Evolutionary conservation across 352 stramenopile species (phyloP), one percentile per base, ranked within the genome.

Genomic region (Globisporangium nagaii): DNA sequence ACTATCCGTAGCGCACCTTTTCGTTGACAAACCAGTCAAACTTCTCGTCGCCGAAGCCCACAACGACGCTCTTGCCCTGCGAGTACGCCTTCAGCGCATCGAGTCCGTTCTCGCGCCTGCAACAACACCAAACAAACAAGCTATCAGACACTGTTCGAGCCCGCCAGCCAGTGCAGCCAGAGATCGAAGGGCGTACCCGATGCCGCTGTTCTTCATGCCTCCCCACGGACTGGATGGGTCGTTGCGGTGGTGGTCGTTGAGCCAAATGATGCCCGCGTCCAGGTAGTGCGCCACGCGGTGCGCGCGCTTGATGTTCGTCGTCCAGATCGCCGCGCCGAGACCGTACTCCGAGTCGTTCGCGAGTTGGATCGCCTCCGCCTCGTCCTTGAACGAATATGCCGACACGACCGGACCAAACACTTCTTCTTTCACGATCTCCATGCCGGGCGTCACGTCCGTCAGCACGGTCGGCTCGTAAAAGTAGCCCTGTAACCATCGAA

Each of bases 381-480:
- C 79, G 28, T 73, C 60, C 52, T 68, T 73, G 56, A 82, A 82
- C 10, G 64, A 62, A 39, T 73, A 79, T 4, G 51, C 64, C 22
- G 46, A 53, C 12, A 94, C 74, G n/a, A 97, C 79, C 19, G 86
- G 85, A 1, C 89, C 87, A 54, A 97, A 97, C 6, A 97, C 77
- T 65, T 97, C 88, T 63, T 96, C 67, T 59, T 79, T 68, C 1
- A 84, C 84, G 49, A 96, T 94, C 43, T 78, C 87, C 74, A 88
- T 89, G 53, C 73, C 67, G 31, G 63, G 54, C 11, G 60, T 71
- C 41, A 85, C 66, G 52, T 87, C 65, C 20, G 68, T 89, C 22
- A 99, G 66, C 47, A 99, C 79, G 1, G 92, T 98, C 3, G 95
- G 92, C 53, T 84, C 61, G 71, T 96, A 98, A 62, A 96, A 98